Conservation (phyloP, 345 rosid genomes). For the Physaria fendleri region DNA sequence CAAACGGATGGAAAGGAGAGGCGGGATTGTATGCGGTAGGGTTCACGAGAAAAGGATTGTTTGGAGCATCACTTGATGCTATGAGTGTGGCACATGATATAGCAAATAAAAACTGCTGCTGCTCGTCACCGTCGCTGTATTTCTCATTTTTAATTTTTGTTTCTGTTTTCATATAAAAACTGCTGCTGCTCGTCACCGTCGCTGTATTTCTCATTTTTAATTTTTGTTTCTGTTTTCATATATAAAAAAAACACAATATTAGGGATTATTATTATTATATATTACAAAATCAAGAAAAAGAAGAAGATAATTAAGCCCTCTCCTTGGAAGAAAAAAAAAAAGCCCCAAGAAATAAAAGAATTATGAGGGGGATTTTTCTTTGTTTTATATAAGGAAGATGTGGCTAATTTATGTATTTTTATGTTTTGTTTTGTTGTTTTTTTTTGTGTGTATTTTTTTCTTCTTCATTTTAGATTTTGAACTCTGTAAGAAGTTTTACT, state of each 20-base stretch:
- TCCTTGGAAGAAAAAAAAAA: constrained; percentile 24
- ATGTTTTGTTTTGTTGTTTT: constrained; percentile 12
- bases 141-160: constrained; percentile 49
- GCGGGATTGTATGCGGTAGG: constrained; percentile 85
- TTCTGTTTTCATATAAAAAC: constrained; percentile 42
- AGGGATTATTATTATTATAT: neutral
- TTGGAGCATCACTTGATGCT: constrained; percentile 78
- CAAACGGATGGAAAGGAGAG: constrained; percentile 86
- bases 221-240: no score
- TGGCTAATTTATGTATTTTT: constrained; percentile 29
- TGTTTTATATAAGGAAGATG: constrained; percentile 49
- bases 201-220: constrained; percentile 77
- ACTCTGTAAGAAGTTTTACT: constrained; percentile 31
- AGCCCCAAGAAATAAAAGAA: neutral
- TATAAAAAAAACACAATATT: neutral
- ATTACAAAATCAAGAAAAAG: neutral
- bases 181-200: constrained; percentile 58
- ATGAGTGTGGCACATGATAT: constrained; percentile 65
- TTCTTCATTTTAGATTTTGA: constrained; percentile 19
- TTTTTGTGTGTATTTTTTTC: neutral
- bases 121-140: constrained; percentile 78
- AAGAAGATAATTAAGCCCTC: constrained; percentile 44
- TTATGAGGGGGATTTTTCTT: constrained; percentile 18
- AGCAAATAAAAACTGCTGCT: constrained; percentile 40
- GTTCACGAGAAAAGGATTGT: constrained; percentile 79